Percentiles rank a stretch among this genome's conserved stretches.
Conservation (phyloP, 768 basidiomycete species). For the Fistulinella prunicolor region DNA sequence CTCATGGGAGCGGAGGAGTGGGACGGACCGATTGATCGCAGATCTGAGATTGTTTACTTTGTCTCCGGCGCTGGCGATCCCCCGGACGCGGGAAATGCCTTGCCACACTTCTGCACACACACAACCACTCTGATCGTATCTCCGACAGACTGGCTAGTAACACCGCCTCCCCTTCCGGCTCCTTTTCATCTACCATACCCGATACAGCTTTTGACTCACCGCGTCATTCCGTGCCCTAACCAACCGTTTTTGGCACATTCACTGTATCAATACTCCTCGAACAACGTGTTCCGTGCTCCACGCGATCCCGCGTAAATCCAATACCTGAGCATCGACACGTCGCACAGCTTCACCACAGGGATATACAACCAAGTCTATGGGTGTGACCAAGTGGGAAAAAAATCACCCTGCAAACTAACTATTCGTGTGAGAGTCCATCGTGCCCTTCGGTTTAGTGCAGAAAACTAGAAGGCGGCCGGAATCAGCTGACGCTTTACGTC, state of each 20-base stretch:
- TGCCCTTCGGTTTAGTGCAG: neutral
- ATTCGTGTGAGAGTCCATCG: neutral
- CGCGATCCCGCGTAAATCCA: neutral
- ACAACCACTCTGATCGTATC: neutral
- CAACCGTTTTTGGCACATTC: neutral
- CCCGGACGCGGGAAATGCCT: conserved; percentile 32
- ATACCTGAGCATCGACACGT: no score
- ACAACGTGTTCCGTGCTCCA: neutral
- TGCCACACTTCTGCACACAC: conserved; percentile 6
- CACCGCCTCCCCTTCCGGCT: conserved; percentile 11
- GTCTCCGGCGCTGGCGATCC: conserved; percentile 31
- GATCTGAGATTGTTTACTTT: conserved; percentile 31
- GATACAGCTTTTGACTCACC: conserved; percentile 9
- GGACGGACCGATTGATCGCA: conserved; percentile 8
- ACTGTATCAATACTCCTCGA: no score
- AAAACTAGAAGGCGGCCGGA: neutral
- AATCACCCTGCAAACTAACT: neutral
- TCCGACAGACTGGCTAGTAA: no score
- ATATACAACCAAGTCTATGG: neutral
- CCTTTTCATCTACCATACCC: conserved; percentile 9
- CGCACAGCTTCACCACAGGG: no score
- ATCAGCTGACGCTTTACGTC: neutral
- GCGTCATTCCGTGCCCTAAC: neutral
- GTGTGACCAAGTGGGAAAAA: neutral
- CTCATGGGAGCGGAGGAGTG: conserved; percentile 3